Conservation (phyloP, 2,329 filamentous ascomycete genomes). For the Epichloe glyceriae region DNA sequence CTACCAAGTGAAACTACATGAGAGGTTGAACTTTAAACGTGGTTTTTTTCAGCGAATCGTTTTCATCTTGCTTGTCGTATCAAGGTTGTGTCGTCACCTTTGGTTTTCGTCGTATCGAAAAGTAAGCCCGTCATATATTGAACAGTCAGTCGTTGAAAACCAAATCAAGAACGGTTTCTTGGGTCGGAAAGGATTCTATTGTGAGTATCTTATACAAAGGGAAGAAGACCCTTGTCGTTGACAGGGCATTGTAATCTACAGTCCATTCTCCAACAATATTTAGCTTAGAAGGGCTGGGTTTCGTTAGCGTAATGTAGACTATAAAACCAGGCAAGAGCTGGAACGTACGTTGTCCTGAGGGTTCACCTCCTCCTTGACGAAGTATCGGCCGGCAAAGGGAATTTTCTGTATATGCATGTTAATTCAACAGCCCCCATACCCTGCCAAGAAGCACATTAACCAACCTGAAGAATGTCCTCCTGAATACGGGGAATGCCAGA, state of each 20-base stretch:
- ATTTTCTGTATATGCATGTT: conserved; percentile 30
- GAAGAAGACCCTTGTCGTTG: conserved; percentile 13
- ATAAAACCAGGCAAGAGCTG: neutral
- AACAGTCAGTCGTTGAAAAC: neutral
- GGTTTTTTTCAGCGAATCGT: neutral
- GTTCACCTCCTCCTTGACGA: conserved; percentile 39
- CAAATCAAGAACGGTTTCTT: neutral
- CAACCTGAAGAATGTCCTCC: conserved; percentile 44
- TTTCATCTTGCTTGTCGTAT: neutral
- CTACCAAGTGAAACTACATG: no score
- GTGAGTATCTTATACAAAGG: conserved; percentile 26
- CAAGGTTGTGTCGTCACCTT: neutral
- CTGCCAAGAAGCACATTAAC: conserved; percentile 6
- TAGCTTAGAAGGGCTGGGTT: conserved; percentile 27
- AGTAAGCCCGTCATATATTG: neutral
- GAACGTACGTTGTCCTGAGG: conserved; percentile 49
- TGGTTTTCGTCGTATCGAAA: no score
- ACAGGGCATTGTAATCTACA: conserved; percentile 17
- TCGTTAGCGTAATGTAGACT: conserved; percentile 11
- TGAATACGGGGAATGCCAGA: conserved; percentile 50
- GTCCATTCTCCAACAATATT: conserved; percentile 11
- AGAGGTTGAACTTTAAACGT: no score
- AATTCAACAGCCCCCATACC: neutral
- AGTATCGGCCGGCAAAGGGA: conserved; percentile 38
- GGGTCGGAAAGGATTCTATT: conserved; percentile 18